Percentiles rank a stretch among this genome's conserved stretches.
These are phyloP conservation scores for Lecanoromycetidae sp. DNA, from an alignment of 2,329 filamentous ascomycete genomes.

Conservation along the genomic window DNA sequence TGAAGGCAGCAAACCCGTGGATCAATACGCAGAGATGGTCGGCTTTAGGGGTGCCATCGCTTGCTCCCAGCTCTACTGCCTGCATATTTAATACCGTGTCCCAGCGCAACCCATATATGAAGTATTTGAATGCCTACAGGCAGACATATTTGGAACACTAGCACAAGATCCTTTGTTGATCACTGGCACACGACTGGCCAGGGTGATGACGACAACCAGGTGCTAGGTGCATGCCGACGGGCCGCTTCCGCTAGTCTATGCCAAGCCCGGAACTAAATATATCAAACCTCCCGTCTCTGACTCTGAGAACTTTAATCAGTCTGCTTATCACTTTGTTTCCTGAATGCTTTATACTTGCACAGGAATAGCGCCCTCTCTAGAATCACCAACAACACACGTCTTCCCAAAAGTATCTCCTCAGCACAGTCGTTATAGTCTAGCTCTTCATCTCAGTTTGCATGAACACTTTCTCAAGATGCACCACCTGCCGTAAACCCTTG, in stretches of 20 bases:
- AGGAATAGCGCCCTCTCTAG: too few species aligned
- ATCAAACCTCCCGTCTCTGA: neutral
- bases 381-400: too few species aligned
- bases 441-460: too few species aligned
- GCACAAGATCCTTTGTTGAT: neutral
- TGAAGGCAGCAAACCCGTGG: slow-evolving; percentile 39
- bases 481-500: too few species aligned
- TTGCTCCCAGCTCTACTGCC: slow-evolving; percentile 13
- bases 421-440: too few species aligned
- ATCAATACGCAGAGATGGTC: slow-evolving; percentile 51
- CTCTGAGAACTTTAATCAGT: neutral
- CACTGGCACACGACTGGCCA: neutral
- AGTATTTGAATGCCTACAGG: neutral
- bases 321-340: too few species aligned
- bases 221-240: neutral
- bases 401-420: too few species aligned
- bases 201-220: neutral
- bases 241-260: neutral
- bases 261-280: neutral
- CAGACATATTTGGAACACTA: too few species aligned
- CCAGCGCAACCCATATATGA: neutral
- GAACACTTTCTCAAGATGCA: too few species aligned
- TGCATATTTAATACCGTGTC: neutral
- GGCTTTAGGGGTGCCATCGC: slow-evolving; percentile 20
- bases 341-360: too few species aligned